Base-by-base conservation (phyloP, 495 filamentous ascomycete species). In the Evernia prunastri region DNA sequence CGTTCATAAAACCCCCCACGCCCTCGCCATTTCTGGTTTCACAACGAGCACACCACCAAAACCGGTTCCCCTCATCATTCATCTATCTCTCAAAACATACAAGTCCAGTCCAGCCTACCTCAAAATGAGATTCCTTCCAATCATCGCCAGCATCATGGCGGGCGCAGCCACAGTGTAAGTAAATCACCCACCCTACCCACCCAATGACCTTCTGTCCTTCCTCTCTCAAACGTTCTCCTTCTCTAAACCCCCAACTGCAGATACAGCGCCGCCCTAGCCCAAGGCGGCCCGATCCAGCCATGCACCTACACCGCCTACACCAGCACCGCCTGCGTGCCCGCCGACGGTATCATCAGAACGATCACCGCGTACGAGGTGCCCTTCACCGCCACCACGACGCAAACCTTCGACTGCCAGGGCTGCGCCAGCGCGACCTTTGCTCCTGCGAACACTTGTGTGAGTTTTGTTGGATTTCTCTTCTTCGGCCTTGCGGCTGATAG, bases 301-400 rank as follows among this genome's bases (percentile, higher is more conserved):
- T 64, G 63, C 57, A 64, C 63, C 12, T 64, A 18, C 29, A 64
- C 63, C n/a, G 29, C 63, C n/a, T n/a, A n/a, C 40, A 54, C 31
- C 0, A 13, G 56, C 40, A 54, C 31, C 0, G 13, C 63, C 35
- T 64, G 63, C 29, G 31, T 15, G 39, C 27, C 37, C 3, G 3
- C 20, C 6, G n/a, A n/a, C 37, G 63, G 63, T 27, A 2, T 40
- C 4, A 23, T 29, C 27, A 29, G 59, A 37, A 59, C 56, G 29
- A 64, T 64, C 33, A 64, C 63, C 40, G 63, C 59, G 25, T 64
- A 64, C 42, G 63, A 64, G 56, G 23, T 47, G 23, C 63, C 63
- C 18, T 64, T 64, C 31, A 49, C 39, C 27, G 35, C 56, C 31
- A 64, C 63, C 18, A 29, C 56, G 20, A 64, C 63, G 9, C 2